phyloP scores from a whole-genome alignment of 1,139 yeast species.

The Pichia sp. region DNA sequence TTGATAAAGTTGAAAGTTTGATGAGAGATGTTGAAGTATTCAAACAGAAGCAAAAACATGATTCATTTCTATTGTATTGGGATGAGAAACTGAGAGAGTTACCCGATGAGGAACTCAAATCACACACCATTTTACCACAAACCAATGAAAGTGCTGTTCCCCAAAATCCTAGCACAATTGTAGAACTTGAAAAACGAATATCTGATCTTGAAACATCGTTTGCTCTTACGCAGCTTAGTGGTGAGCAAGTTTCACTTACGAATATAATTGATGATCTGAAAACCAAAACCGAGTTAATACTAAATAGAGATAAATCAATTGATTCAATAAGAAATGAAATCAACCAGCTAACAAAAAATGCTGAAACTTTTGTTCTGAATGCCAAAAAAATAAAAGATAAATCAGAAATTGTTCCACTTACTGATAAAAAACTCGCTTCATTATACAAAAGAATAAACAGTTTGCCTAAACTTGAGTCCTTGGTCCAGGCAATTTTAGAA shows the following conservation, averaged over 20 bases:
- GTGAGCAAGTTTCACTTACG: too few relatives aligned
- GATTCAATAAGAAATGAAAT: conserved; percentile 16
- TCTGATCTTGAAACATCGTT: too few relatives aligned
- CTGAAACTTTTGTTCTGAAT: conserved; percentile 12
- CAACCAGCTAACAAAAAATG: conserved; percentile 9
- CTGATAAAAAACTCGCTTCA: conserved; percentile 17
- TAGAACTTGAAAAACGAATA: too few relatives aligned
- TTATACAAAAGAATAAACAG: conserved; percentile 17
- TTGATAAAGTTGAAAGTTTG: conserved; percentile 9
- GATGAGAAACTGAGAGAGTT: conserved; percentile 3
- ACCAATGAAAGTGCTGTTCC: too few relatives aligned
- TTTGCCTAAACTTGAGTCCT: conserved; percentile 16
- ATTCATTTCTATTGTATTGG: conserved; percentile 16
- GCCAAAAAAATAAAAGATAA: conserved; percentile 13
- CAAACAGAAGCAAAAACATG: not conserved
- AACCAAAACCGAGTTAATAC: conserved; percentile 16
- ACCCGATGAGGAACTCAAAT: too few relatives aligned
- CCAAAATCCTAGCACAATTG: too few relatives aligned
- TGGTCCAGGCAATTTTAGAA: conserved; percentile 14
- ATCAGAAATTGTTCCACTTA: conserved; percentile 10
- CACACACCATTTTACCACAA: too few relatives aligned
- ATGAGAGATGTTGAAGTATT: conserved; percentile 8
- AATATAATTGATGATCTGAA: conserved; percentile 23
- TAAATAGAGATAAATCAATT: conserved; percentile 14
- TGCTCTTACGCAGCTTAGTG: too few relatives aligned